Evolutionary conservation across 2,329 filamentous ascomycete species (phyloP).

Genomic region (Ophiobolus disseminans): DNA sequence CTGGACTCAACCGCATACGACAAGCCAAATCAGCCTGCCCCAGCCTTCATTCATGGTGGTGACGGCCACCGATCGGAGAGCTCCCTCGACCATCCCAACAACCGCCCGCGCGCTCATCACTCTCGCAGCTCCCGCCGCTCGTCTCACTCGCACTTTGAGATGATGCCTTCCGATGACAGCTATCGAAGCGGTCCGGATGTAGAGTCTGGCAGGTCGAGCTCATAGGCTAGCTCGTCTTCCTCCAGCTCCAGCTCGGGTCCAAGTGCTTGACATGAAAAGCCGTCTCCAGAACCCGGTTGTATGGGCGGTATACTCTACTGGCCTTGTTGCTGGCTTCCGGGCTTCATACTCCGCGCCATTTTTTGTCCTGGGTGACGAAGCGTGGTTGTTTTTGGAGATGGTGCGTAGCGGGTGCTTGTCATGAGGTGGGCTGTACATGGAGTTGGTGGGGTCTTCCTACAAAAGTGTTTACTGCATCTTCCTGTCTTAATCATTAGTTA

Average conservation of each 20-base stretch:
- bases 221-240: conserved; percentile 32
- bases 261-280: conserved; percentile 35
- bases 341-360: conserved; percentile 42
- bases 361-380: conserved; percentile 39
- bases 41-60: conserved; percentile 27
- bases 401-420: not conserved
- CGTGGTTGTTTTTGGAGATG: not conserved
- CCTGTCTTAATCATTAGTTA: too few species aligned
- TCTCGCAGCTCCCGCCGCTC: conserved; percentile 17
- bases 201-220: conserved; percentile 35
- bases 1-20: conserved; percentile 3
- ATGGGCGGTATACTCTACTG: conserved; percentile 38
- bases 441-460: too few species aligned
- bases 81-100: conserved; percentile 30
- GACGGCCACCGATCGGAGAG: conserved; percentile 37
- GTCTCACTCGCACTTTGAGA: conserved; percentile 24
- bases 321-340: conserved; percentile 43
- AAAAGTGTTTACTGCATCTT: too few species aligned
- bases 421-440: too few species aligned
- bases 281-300: conserved; percentile 31
- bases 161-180: conserved; percentile 24
- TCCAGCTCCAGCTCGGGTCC: conserved; percentile 27
- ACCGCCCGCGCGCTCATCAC: conserved; percentile 31
- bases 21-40: conserved; percentile 22
- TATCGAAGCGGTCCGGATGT: conserved; percentile 36